These are phyloP conservation scores for Takashimella tepidaria DNA, from an alignment of 1,284 basidiomycete genomes.

Conservation along the genomic window DNA sequence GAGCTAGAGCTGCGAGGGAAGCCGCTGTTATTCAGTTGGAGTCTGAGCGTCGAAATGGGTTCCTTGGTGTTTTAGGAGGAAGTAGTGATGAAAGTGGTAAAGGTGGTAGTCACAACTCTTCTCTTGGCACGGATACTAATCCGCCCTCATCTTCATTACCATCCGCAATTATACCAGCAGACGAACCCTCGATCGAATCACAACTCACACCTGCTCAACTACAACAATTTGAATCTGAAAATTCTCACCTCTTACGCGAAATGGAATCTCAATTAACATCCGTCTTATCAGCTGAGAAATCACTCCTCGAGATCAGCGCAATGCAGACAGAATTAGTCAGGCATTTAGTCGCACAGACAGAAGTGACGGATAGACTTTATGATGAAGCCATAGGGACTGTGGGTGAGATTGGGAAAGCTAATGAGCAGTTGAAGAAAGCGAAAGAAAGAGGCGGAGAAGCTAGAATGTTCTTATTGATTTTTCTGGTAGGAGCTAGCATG, in stretches of 20 bases:
- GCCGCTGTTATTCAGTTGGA: conserved; percentile 16
- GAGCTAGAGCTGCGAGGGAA: conserved; percentile 33
- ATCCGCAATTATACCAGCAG: conserved; percentile 19
- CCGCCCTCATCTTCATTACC: background rate
- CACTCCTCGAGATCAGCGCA: conserved; percentile 53
- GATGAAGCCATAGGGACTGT: conserved; percentile 54
- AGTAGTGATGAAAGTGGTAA: background rate
- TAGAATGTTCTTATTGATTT: conserved; percentile 52
- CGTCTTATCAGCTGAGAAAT: conserved; percentile 52
- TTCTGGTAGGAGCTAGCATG: conserved; percentile 52
- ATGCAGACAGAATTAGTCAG: conserved; percentile 55
- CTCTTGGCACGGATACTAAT: too few species aligned
- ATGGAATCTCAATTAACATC: conserved; percentile 51
- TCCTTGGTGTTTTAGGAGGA: too few species aligned
- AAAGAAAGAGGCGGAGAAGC: conserved; percentile 52
- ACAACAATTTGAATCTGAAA: conserved; percentile 54
- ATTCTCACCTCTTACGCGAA: conserved; percentile 51
- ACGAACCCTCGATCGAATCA: conserved; percentile 34
- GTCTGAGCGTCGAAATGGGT: conserved; percentile 1
- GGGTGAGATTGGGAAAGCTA: conserved; percentile 52
- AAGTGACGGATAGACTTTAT: conserved; percentile 52
- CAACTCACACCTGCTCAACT: conserved; percentile 49
- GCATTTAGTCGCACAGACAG: conserved; percentile 53
- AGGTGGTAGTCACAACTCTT: background rate
- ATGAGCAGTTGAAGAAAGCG: conserved; percentile 53